A percentile compares a stretch with the other conserved stretches of the same genome.
Evolutionary conservation across 805 yeast species (phyloP).

Genomic region (Lipomyces orientalis): DNA sequence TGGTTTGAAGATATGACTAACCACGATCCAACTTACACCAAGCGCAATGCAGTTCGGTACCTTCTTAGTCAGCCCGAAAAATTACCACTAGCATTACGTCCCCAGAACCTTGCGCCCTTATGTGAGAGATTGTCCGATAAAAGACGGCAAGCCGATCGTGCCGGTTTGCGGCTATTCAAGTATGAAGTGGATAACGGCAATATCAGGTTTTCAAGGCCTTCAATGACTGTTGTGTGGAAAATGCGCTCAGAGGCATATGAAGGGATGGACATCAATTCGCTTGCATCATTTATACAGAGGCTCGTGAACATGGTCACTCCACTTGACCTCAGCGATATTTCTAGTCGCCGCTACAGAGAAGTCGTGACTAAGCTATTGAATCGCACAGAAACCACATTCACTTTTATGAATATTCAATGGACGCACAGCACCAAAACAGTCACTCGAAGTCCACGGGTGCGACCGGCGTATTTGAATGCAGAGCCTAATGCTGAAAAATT

Average conservation of each 20-base stretch:
- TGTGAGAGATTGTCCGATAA: constrained; percentile 6
- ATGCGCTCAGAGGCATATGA: constrained; percentile 3
- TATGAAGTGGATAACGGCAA: background rate
- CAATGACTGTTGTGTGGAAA: constrained; percentile 1
- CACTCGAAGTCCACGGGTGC: background rate
- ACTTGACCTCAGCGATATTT: background rate
- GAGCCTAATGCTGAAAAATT: background rate
- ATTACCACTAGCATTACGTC: constrained; percentile 38
- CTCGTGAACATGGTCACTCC: constrained; percentile 1
- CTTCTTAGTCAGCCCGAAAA: constrained; percentile 32
- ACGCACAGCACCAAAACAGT: background rate
- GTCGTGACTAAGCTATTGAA: background rate
- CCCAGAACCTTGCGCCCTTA: background rate
- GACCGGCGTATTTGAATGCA: background rate
- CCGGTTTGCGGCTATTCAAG: background rate
- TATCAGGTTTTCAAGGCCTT: background rate
- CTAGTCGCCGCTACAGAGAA: background rate
- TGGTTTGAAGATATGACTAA: constrained; percentile 82
- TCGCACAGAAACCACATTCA: background rate
- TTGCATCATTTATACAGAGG: constrained; percentile 5
- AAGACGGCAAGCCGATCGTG: background rate
- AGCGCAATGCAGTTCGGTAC: constrained; percentile 61
- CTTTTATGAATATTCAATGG: constrained; percentile 6
- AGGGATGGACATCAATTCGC: background rate
- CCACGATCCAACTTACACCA: constrained; percentile 57